Conservation (phyloP, 2,329 filamentous ascomycete species). For the Penicillium sclerotiorum region DNA sequence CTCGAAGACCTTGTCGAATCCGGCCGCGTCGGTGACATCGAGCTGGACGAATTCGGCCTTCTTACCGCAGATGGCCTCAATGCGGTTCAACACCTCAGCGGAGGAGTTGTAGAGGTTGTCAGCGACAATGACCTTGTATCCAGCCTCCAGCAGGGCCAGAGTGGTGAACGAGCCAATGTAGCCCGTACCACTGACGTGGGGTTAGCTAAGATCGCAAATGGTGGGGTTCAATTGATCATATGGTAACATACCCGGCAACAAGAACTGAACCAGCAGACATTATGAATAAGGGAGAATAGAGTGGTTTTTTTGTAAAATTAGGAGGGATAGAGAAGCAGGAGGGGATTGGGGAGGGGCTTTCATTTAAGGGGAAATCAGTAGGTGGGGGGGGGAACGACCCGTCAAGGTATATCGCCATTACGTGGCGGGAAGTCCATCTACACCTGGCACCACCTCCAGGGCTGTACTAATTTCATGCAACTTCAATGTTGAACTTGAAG, state of each 20-base stretch:
- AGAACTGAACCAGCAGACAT: conserved; percentile 88
- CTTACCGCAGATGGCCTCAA: conserved; percentile 90
- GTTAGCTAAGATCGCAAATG: conserved; percentile 28
- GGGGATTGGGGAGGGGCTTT: conserved; percentile 3
- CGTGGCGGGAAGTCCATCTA: not conserved
- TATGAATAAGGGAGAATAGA: conserved; percentile 16
- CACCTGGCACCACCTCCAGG: not conserved
- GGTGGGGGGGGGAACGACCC: not conserved
- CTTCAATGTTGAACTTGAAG: not conserved
- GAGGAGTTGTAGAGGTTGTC: conserved; percentile 98
- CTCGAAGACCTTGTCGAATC: conserved; percentile 81
- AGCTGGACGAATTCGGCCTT: conserved; percentile 80
- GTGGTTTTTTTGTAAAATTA: not conserved
- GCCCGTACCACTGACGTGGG: conserved; percentile 72
- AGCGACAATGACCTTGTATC: conserved; percentile 94
- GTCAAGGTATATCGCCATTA: conserved; percentile 5
- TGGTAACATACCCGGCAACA: conserved; percentile 82
- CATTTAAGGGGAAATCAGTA: conserved; percentile 5
- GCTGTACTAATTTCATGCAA: not conserved
- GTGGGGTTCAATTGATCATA: conserved; percentile 3
- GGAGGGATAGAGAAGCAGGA: conserved; percentile 5
- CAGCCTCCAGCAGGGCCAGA: conserved; percentile 86
- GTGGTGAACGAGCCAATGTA: conserved; percentile 99
- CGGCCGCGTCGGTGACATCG: conserved; percentile 85
- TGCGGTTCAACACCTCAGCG: conserved; percentile 85